Evolutionary conservation across 139 green algal genomes (phyloP).

Genomic region (Microglena sp.): DNA sequence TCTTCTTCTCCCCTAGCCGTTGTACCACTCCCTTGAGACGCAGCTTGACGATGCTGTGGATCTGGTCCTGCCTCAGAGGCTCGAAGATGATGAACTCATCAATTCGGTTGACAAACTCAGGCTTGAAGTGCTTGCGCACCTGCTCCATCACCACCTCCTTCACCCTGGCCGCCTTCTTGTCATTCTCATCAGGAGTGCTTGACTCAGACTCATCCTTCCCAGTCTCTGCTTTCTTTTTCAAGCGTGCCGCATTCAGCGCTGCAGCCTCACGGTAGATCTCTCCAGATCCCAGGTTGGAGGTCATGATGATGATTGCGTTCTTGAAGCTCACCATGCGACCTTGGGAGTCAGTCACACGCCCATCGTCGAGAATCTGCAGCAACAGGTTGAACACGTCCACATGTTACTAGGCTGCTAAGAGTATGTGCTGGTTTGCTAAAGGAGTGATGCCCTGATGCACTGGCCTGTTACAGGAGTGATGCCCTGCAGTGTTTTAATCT

Average conservation of each 20-base stretch:
- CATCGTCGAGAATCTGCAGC: conserved; percentile 88
- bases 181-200: conserved; percentile 26
- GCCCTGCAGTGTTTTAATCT: too few relatives aligned
- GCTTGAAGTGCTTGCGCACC: conserved; percentile 81
- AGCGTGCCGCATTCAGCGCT: not conserved
- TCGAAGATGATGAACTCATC: conserved; percentile 98
- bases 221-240: conserved; percentile 19
- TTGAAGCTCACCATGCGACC: conserved; percentile 87
- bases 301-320: conserved; percentile 93
- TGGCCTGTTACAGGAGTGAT: too few relatives aligned
- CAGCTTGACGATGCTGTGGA: conserved; percentile 70
- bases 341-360: conserved; percentile 77
- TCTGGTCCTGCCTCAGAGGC: conserved; percentile 70
- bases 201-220: conserved; percentile 51
- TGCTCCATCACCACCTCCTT: conserved; percentile 15
- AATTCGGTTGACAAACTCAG: conserved; percentile 96
- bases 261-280: conserved; percentile 9
- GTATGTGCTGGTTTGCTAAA: too few relatives aligned
- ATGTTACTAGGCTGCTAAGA: too few relatives aligned
- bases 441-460: too few relatives aligned
- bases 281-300: conserved; percentile 84
- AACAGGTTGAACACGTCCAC: conserved; percentile 13
- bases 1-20: conserved; percentile 81
- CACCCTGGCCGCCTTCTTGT: conserved; percentile 41
- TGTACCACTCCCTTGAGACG: conserved; percentile 26